phyloP scores from a whole-genome alignment of 345 rosid genomes.

The Odontarrhena argentea region DNA sequence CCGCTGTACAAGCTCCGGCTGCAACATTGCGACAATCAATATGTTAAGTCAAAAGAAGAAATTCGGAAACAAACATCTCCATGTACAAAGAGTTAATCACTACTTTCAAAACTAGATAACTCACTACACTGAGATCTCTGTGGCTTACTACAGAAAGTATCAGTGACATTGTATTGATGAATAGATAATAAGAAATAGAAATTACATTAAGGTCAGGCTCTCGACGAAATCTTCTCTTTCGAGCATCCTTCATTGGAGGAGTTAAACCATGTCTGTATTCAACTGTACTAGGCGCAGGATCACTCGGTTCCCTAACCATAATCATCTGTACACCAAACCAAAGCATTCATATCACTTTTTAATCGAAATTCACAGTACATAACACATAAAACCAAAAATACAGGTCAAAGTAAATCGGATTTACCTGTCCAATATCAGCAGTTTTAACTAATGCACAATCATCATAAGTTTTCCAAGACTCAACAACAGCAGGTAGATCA shows the following conservation, averaged over 20 bases:
- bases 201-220: slow-evolving; percentile 96
- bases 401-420: no score
- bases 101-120: no score
- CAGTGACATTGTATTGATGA: not conserved
- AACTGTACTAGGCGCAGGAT: slow-evolving; percentile 70
- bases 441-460: slow-evolving; percentile 88
- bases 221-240: slow-evolving; percentile 93
- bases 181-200: not conserved
- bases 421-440: slow-evolving; percentile 93
- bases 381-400: no score
- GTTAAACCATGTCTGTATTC: slow-evolving; percentile 95
- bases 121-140: no score
- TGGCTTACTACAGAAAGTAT: not conserved
- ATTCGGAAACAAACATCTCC: not conserved
- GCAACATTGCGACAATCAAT: slow-evolving; percentile 40
- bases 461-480: slow-evolving; percentile 91
- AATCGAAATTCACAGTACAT: no score
- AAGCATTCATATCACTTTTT: slow-evolving; percentile 1
- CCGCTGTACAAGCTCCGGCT: slow-evolving; percentile 97
- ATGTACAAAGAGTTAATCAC: no score
- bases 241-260: slow-evolving; percentile 97
- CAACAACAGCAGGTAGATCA: slow-evolving; percentile 92
- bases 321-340: slow-evolving; percentile 61
- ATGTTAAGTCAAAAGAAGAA: not conserved
- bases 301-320: slow-evolving; percentile 87